Evolutionary conservation across 371 early-diverging fungal species (phyloP).

Genomic region (Paraphysoderma sedebokerense): DNA sequence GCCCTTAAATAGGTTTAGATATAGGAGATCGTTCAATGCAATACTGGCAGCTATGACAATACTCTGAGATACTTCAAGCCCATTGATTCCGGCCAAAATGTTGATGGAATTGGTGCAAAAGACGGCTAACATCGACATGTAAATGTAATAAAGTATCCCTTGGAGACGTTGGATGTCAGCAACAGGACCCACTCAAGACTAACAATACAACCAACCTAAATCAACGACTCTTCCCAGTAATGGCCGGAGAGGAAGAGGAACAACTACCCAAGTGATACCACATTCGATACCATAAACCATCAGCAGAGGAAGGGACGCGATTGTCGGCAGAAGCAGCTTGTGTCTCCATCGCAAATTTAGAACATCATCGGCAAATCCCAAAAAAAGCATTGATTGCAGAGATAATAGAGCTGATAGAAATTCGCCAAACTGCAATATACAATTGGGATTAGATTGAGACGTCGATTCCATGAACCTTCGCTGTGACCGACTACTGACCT

Average conservation of each 20-base stretch:
- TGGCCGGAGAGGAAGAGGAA: conserved; percentile 63
- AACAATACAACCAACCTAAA: conserved; percentile 35
- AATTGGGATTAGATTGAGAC: neutral
- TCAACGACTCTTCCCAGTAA: conserved; percentile 54
- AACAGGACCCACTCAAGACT: neutral
- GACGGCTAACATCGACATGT: conserved; percentile 69
- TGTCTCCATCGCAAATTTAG: conserved; percentile 89
- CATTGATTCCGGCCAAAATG: conserved; percentile 96
- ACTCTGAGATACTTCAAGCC: conserved; percentile 88
- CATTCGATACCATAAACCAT: conserved; percentile 82
- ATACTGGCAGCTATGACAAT: conserved; percentile 78
- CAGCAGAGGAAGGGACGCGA: conserved; percentile 84
- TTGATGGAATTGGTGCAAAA: conserved; percentile 97
- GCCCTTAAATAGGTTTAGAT: no score
- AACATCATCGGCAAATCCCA: conserved; percentile 97
- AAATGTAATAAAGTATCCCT: conserved; percentile 81
- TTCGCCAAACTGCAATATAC: conserved; percentile 45
- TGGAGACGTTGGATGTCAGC: neutral
- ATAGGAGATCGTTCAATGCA: conserved; percentile 52
- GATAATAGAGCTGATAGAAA: conserved; percentile 74
- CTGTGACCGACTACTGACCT: conserved; percentile 33
- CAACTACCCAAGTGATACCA: conserved; percentile 70
- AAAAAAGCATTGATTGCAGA: conserved; percentile 79
- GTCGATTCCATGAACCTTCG: no score
- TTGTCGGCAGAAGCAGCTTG: conserved; percentile 84